These are phyloP conservation scores for Tritrichomonas foetus DNA, from an alignment of 208 protist genomes.

Conservation along the genomic window DNA sequence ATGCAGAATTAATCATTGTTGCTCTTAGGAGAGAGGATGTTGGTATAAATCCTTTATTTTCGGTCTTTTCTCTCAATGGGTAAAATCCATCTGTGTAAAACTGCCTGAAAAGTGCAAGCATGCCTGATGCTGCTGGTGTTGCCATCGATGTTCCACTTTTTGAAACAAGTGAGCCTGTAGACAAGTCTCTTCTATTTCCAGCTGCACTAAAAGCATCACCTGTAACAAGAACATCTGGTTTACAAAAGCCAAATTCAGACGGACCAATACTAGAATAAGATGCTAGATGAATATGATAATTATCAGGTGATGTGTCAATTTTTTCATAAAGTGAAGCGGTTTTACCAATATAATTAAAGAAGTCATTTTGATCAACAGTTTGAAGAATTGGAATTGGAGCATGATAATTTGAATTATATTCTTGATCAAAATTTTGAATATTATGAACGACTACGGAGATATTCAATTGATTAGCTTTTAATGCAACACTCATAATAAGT, in stretches of 20 bases:
- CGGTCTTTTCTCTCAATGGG: neutral
- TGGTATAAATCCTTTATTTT: neutral
- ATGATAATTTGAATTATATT: no score
- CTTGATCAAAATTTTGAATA: no score
- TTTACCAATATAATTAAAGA: no score
- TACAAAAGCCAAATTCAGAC: neutral
- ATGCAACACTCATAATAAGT: no score
- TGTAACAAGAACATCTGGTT: neutral
- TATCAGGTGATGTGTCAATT: no score
- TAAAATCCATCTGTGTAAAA: neutral
- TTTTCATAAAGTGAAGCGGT: no score
- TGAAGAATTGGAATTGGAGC: no score
- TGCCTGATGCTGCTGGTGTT: neutral
- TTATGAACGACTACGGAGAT: no score
- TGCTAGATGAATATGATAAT: no score
- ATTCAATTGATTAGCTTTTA: no score
- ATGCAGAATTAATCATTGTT: neutral
- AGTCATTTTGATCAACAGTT: no score
- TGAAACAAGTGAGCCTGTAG: neutral
- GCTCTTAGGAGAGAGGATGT: neutral
- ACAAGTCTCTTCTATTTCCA: neutral
- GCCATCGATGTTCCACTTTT: conserved; percentile 5
- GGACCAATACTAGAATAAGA: neutral
- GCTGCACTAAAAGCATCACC: neutral
- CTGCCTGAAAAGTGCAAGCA: neutral